A percentile compares a stretch with the other conserved stretches of the same genome.
Evolutionary conservation across 2,329 filamentous ascomycete genomes (phyloP).

Genomic region (Epichloe uncinata): DNA sequence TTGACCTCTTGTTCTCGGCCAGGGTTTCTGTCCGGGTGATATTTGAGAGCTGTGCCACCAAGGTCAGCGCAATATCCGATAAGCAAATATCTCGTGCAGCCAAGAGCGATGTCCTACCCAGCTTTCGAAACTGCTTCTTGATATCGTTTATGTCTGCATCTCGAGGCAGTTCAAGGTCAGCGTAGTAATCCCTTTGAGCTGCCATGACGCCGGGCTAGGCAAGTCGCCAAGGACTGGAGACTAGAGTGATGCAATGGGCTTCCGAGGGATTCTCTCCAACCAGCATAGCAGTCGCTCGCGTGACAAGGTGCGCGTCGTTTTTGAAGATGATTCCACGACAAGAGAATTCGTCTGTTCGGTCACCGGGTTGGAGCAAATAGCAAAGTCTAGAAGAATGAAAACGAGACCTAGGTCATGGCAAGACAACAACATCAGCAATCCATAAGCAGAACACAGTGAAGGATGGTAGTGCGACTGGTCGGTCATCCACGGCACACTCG

Average conservation of each 20-base stretch:
- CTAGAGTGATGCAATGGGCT: background rate
- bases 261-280: background rate
- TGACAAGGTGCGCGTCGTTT: background rate
- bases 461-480: background rate
- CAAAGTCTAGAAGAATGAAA: background rate
- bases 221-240: background rate
- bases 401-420: background rate
- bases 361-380: background rate
- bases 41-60: conserved; percentile 52
- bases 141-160: conserved; percentile 61
- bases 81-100: background rate
- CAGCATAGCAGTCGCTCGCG: conserved; percentile 8
- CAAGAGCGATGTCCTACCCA: conserved; percentile 40
- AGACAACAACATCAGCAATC: background rate
- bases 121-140: conserved; percentile 75
- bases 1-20: conserved; percentile 70
- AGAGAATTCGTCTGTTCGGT: background rate
- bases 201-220: conserved; percentile 17
- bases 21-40: conserved; percentile 80
- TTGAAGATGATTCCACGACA: background rate
- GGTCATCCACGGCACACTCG: background rate
- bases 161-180: conserved; percentile 59
- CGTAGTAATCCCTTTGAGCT: conserved; percentile 63
- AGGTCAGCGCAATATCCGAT: conserved; percentile 11
- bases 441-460: background rate